Percentiles rank a stretch among this genome's conserved stretches.
Evolutionary conservation across 2,329 filamentous ascomycete genomes (phyloP).

Genomic region (Ascochyta clinopodiicola): DNA sequence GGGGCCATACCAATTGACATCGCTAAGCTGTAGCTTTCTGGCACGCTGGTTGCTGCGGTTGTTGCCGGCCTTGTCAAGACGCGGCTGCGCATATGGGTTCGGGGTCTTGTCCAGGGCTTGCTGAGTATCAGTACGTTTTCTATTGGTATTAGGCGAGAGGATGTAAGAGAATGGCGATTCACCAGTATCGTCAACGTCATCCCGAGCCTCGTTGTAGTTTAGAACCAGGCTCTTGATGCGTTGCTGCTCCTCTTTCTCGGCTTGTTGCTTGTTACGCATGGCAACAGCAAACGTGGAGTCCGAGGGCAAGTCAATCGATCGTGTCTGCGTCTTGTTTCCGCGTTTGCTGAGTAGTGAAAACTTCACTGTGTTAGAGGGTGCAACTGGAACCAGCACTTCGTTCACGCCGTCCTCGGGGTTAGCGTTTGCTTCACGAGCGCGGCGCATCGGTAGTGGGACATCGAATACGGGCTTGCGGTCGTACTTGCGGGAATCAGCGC

Average conservation of each 20-base stretch:
- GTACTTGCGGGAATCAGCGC: conserved; percentile 92
- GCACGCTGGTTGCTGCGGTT: conserved; percentile 80
- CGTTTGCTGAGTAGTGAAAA: conserved; percentile 96
- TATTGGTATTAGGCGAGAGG: conserved; percentile 56
- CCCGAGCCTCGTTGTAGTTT: conserved; percentile 86
- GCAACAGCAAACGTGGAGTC: conserved; percentile 95
- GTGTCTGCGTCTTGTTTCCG: conserved; percentile 94
- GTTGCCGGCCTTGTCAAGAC: conserved; percentile 63
- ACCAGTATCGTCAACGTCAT: conserved; percentile 78
- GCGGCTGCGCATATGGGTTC: conserved; percentile 53
- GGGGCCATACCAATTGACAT: conserved; percentile 88
- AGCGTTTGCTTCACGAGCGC: conserved; percentile 63
- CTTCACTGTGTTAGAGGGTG: conserved; percentile 74
- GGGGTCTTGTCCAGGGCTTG: conserved; percentile 51
- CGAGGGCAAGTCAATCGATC: conserved; percentile 85
- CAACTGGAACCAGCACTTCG: conserved; percentile 48
- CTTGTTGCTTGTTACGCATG: conserved; percentile 94
- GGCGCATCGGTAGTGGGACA: conserved; percentile 92
- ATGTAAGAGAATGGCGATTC: conserved; percentile 55
- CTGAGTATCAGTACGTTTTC: conserved; percentile 51
- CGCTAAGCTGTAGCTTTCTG: conserved; percentile 90
- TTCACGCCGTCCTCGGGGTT: conserved; percentile 50
- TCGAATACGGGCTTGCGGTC: conserved; percentile 95
- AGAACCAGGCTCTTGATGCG: conserved; percentile 97
- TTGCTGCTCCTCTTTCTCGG: conserved; percentile 94